These are phyloP conservation scores for Candida ortonii DNA, from an alignment of 805 yeast species.

Conservation along the genomic window DNA sequence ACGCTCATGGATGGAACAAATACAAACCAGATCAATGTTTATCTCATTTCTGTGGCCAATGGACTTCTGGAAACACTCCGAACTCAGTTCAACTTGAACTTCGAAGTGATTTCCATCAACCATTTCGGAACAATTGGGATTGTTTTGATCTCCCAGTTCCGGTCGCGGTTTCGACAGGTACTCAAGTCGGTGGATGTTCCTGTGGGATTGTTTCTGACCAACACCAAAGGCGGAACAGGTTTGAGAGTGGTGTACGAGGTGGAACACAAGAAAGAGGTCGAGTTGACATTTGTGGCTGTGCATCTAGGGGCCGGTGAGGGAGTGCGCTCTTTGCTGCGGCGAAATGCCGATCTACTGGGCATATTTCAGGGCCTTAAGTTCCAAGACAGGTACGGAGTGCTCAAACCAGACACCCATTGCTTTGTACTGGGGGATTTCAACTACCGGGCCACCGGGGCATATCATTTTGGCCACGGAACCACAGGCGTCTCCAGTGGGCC, in stretches of 20 bases:
- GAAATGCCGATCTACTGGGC: slow-evolving; percentile 52
- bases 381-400: slow-evolving; percentile 51
- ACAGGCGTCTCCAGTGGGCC: slow-evolving; percentile 3
- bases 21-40: slow-evolving; percentile 34
- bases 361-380: slow-evolving; percentile 56
- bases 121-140: slow-evolving; percentile 60
- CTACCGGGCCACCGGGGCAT: slow-evolving; percentile 51
- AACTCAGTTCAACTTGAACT: slow-evolving; percentile 35
- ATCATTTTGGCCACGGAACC: slow-evolving; percentile 5
- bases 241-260: slow-evolving; percentile 43
- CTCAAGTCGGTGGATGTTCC: slow-evolving; percentile 34
- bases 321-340: slow-evolving; percentile 35
- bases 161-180: slow-evolving; percentile 22
- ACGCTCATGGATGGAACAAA: slow-evolving; percentile 54
- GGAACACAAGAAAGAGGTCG: slow-evolving; percentile 22
- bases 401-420: slow-evolving; percentile 54
- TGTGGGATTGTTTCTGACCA: slow-evolving; percentile 59
- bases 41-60: slow-evolving; percentile 37
- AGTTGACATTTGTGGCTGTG: slow-evolving; percentile 60
- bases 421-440: slow-evolving; percentile 86
- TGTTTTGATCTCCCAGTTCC: slow-evolving; percentile 45
- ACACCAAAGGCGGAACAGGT: slow-evolving; percentile 74
- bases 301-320: slow-evolving; percentile 86
- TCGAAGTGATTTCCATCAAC: slow-evolving; percentile 40
- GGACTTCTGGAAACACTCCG: slow-evolving; percentile 36